Conservation (phyloP, 805 yeast species). For the Kuraishia piskuri region DNA sequence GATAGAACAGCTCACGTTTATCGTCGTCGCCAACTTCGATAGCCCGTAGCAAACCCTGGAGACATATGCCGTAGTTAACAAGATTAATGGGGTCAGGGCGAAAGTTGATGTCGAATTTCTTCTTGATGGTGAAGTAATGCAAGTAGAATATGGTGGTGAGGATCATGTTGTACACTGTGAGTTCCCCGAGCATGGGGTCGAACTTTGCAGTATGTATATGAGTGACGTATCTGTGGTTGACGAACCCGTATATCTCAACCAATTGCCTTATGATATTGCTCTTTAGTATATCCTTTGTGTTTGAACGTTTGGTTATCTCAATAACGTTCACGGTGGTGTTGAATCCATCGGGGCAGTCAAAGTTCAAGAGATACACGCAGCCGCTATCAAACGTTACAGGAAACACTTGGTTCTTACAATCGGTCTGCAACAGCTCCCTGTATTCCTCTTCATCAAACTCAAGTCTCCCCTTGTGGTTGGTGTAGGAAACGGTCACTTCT, state of each 20-base stretch:
- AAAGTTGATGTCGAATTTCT: slow-evolving; percentile 13
- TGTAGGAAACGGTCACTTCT: slow-evolving; percentile 19
- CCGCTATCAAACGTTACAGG: slow-evolving; percentile 23
- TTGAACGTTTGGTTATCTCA: slow-evolving; percentile 16
- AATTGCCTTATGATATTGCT: slow-evolving; percentile 18
- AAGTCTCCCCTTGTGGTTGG: slow-evolving; percentile 15
- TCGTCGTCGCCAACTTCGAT: not conserved
- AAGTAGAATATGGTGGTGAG: slow-evolving; percentile 17
- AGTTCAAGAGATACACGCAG: slow-evolving; percentile 18
- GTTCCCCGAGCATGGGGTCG: slow-evolving; percentile 7
- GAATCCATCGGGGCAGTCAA: slow-evolving; percentile 11
- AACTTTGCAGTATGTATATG: slow-evolving; percentile 15
- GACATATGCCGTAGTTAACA: not conserved
- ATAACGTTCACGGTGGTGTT: slow-evolving; percentile 14
- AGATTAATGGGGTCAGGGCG: slow-evolving; percentile 7
- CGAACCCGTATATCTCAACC: slow-evolving; percentile 23
- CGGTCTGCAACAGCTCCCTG: slow-evolving; percentile 14
- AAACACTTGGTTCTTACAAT: slow-evolving; percentile 20
- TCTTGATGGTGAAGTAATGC: slow-evolving; percentile 17
- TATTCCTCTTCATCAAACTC: slow-evolving; percentile 23
- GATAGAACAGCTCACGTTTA: not conserved
- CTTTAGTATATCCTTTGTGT: slow-evolving; percentile 18
- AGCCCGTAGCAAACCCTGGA: not conserved
- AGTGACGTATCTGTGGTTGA: slow-evolving; percentile 15
- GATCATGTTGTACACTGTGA: slow-evolving; percentile 16